Conservation (phyloP, 2,329 filamentous ascomycete genomes). For the Colletotrichum sp. region DNA sequence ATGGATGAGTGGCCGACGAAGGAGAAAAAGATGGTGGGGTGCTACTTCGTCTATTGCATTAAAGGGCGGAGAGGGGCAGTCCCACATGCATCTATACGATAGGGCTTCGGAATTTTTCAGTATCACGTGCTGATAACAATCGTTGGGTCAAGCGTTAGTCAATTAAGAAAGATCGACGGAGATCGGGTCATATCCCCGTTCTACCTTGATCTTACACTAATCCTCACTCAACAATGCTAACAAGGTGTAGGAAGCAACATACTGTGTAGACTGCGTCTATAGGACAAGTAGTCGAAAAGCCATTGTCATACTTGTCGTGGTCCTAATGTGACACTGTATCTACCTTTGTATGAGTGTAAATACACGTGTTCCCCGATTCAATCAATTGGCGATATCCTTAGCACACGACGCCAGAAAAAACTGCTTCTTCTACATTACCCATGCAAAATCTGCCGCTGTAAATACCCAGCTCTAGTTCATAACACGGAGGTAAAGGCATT, state of each 20-base stretch:
- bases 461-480: background rate
- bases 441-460: slow-evolving; percentile 2
- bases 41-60: slow-evolving; percentile 6
- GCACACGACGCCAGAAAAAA: slow-evolving; percentile 3
- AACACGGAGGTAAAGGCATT: background rate
- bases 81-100: background rate
- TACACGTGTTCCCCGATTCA: background rate
- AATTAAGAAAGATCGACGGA: background rate
- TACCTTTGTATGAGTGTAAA: background rate
- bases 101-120: background rate
- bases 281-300: background rate
- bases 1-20: background rate
- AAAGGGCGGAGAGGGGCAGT: background rate
- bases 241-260: background rate
- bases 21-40: background rate
- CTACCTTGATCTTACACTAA: background rate
- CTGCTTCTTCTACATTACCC: slow-evolving; percentile 20
- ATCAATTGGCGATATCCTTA: slow-evolving; percentile 13
- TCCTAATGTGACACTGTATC: background rate
- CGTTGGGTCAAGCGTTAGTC: background rate
- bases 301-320: background rate
- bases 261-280: background rate
- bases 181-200: background rate
- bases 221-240: background rate
- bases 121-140: slow-evolving; percentile 5